Evolutionary conservation across 305 asterid genomes (phyloP), one percentile per base, ranked within the genome.

Genomic region (Solanum aculeatissimum): DNA sequence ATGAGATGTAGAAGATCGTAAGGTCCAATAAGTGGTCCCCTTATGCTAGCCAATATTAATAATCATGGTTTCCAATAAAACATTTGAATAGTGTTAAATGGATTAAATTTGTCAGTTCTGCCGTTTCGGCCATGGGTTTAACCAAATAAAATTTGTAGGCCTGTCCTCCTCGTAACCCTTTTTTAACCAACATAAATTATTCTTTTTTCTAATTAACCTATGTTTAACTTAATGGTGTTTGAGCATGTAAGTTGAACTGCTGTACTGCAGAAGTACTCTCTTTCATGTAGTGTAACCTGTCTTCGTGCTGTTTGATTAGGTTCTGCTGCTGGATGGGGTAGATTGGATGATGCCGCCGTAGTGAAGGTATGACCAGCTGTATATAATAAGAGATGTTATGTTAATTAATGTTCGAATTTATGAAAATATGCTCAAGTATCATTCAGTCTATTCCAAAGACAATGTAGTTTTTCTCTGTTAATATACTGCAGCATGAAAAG

Each of bases 271-370:
- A 77, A 51, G 4, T 47, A 27, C 45, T 49, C 40, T 47, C 45
- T 18, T 18, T 51, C 82, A 77, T 77, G 65, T 3, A 29, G 16
- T 77, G 65, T 77, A 49, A 77, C 57, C 47, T 77, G 47, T 51
- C 3, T 77, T 77, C 47, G 5, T 51, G 18, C 29, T 51, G 42
- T 16, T 49, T 7, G 81, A 80, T 83, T 90, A 97, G 99, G 99
- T 89, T 97, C 99, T 43, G 98, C 99, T 86, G 95, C 98, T 84
- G 99, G 99, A 86, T 97, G 99, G 99, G 99, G 99, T 35, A 94
- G 95, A 75, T 89, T 97, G 69, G 99, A 97, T 87, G 99, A 97
- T 93, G 90, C 98, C 66, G 94, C 94, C 62, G 98, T 97, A 81
- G 99, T 97, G 45, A 97, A 97, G 99, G 99, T 96, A 85, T 85